These are phyloP conservation scores for Plasmodium ovale DNA, from an alignment of 169 alveolate genomes.

Conservation along the genomic window DNA sequence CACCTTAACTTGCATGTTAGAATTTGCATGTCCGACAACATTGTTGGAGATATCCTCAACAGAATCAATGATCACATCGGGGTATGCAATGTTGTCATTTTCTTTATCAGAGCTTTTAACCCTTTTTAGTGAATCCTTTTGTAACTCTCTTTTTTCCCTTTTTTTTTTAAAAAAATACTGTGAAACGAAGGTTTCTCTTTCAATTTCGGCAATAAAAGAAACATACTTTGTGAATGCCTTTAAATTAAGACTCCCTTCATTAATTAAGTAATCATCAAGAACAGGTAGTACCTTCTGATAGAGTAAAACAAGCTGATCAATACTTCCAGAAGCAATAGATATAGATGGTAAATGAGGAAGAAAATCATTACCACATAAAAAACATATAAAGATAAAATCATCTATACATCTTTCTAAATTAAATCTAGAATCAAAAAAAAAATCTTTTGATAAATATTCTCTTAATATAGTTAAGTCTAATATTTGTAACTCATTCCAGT, in stretches of 20 bases:
- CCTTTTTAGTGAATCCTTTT: slow-evolving; percentile 50
- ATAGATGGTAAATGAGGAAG: slow-evolving; percentile 96
- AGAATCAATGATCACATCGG: not conserved
- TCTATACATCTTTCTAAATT: slow-evolving; percentile 96
- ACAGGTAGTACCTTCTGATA: slow-evolving; percentile 93
- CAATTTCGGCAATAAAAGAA: slow-evolving; percentile 89
- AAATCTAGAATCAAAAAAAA: slow-evolving; percentile 78
- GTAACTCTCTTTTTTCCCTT: slow-evolving; percentile 81
- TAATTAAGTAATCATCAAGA: slow-evolving; percentile 92
- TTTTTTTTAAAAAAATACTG: slow-evolving; percentile 88
- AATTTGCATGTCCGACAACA: too few relatives aligned
- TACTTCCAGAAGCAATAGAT: slow-evolving; percentile 96
- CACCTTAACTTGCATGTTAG: too few relatives aligned
- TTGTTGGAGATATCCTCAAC: not conserved
- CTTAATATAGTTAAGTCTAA: slow-evolving; percentile 87
- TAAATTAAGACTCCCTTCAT: slow-evolving; percentile 90
- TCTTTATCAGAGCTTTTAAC: slow-evolving; percentile 35
- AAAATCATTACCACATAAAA: slow-evolving; percentile 98
- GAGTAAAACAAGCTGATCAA: slow-evolving; percentile 95
- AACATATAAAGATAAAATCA: slow-evolving; percentile 96
- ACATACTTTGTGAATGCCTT: slow-evolving; percentile 83
- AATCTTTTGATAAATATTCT: slow-evolving; percentile 86
- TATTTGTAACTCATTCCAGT: slow-evolving; percentile 89
- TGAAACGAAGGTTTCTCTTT: slow-evolving; percentile 88
- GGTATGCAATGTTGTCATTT: not conserved